Conservation (phyloP, 1,284 basidiomycete species). For the Microbotryum intermedium region DNA sequence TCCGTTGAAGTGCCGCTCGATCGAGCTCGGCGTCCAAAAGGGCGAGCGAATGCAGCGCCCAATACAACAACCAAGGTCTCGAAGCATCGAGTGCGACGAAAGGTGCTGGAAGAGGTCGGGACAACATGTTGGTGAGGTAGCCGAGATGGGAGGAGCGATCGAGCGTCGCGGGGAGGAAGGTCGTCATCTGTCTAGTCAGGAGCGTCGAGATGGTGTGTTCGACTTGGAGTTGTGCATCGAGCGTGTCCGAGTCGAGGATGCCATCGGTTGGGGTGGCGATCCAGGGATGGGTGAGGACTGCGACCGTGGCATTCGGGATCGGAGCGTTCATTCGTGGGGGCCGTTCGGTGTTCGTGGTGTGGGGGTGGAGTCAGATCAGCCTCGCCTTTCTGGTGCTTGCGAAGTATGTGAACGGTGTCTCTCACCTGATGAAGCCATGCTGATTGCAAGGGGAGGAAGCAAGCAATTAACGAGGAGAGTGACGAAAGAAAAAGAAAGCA, state of each 20-base stretch:
- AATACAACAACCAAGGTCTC: conserved; percentile 85
- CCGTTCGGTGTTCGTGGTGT: too few relatives aligned
- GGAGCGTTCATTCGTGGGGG: too few relatives aligned
- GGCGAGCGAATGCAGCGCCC: conserved; percentile 75
- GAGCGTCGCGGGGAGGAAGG: conserved; percentile 1
- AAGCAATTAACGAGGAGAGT: too few relatives aligned
- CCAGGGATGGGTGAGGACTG: conserved; percentile 27
- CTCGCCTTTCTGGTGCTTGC: too few relatives aligned
- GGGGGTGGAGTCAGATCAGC: too few relatives aligned
- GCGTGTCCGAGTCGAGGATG: conserved; percentile 9
- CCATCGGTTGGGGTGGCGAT: conserved; percentile 17
- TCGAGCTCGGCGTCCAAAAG: conserved; percentile 68
- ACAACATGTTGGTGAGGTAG: conserved; percentile 23
- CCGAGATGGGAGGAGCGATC: conserved; percentile 10
- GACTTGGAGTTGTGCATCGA: conserved; percentile 12
- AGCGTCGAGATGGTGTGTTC: conserved; percentile 17
- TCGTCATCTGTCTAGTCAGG: conserved; percentile 7
- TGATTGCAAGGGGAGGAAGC: too few relatives aligned
- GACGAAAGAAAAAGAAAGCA: too few relatives aligned
- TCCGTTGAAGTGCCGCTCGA: conserved; percentile 58
- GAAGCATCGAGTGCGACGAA: conserved; percentile 82
- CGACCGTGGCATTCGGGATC: too few relatives aligned
- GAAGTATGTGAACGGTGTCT: too few relatives aligned
- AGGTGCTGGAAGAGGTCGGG: conserved; percentile 51
- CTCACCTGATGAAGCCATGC: too few relatives aligned